Conservation (phyloP, 768 basidiomycete genomes). For the Boletus patriciae region DNA sequence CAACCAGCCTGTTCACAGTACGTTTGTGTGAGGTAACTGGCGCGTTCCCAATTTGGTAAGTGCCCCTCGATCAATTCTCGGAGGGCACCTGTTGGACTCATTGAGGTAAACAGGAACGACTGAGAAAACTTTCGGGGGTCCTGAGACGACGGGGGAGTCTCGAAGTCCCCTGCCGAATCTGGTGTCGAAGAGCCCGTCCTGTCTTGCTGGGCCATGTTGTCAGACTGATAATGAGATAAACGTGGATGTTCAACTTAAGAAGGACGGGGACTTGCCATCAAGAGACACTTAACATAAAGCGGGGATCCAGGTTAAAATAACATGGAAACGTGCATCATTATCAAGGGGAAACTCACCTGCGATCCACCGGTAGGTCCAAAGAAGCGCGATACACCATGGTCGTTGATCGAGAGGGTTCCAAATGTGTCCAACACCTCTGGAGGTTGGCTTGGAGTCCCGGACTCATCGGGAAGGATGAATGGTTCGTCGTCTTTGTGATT, state of each 20-base stretch:
- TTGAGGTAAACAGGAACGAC: conserved; percentile 64
- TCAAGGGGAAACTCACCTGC: conserved; percentile 48
- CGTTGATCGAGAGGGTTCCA: conserved; percentile 59
- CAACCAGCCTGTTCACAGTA: conserved; percentile 52
- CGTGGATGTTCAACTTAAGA: background rate
- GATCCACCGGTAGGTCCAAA: conserved; percentile 68
- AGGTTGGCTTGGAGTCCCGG: conserved; percentile 14
- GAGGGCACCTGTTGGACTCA: conserved; percentile 47
- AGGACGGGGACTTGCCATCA: conserved; percentile 29
- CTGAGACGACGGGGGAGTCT: conserved; percentile 32
- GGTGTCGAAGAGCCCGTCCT: conserved; percentile 21
- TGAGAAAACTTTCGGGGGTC: conserved; percentile 51
- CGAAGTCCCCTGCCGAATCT: conserved; percentile 29
- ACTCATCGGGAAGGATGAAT: conserved; percentile 27
- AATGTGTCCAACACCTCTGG: conserved; percentile 55
- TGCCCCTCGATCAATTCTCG: conserved; percentile 52
- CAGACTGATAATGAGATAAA: conserved; percentile 25
- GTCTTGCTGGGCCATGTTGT: conserved; percentile 19
- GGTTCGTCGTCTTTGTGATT: conserved; percentile 32
- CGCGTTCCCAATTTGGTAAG: conserved; percentile 54
- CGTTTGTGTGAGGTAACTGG: conserved; percentile 42
- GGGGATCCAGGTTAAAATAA: conserved; percentile 11
- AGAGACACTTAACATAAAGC: conserved; percentile 30
- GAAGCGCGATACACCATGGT: conserved; percentile 60
- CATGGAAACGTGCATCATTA: conserved; percentile 5